A percentile compares a stretch with the other conserved stretches of the same genome.
Conservation (phyloP, 108 stramenopile species). For the Cylindrotheca fusiformis region DNA sequence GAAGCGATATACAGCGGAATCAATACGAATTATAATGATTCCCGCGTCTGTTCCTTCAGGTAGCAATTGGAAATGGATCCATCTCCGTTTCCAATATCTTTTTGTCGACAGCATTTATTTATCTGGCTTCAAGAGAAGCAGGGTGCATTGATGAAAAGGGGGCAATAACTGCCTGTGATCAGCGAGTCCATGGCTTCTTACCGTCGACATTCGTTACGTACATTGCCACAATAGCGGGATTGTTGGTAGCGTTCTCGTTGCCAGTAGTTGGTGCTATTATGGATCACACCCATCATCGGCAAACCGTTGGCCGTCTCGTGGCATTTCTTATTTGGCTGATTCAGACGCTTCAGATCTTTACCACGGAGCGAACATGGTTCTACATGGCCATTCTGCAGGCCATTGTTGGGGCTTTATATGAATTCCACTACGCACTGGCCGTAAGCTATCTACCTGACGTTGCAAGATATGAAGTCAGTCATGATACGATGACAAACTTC, state of each 20-base stretch:
- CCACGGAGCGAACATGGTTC: conserved; percentile 57
- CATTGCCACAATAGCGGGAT: conserved; percentile 46
- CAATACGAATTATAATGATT: no score
- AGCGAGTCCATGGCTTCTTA: conserved; percentile 47
- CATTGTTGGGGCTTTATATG: conserved; percentile 39
- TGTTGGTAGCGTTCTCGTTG: conserved; percentile 54
- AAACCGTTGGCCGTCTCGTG: conserved; percentile 34
- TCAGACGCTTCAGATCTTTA: conserved; percentile 50
- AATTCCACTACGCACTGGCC: conserved; percentile 24
- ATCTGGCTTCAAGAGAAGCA: conserved; percentile 38
- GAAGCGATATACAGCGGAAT: no score
- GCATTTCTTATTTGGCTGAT: conserved; percentile 33
- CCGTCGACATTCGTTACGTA: conserved; percentile 53
- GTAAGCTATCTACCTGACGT: conserved; percentile 56
- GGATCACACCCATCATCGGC: conserved; percentile 58
- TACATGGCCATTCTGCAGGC: conserved; percentile 61
- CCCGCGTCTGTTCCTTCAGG: no score
- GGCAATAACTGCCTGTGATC: conserved; percentile 16
- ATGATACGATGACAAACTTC: conserved; percentile 25
- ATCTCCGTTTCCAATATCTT: conserved; percentile 44
- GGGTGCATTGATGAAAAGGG: conserved; percentile 34
- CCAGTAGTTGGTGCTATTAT: conserved; percentile 63
- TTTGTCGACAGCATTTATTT: conserved; percentile 33
- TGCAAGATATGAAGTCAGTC: conserved; percentile 38
- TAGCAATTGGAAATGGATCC: conserved; percentile 32